Conservation (phyloP, 2,329 filamentous ascomycete species). For the Geosmithia putterillii region DNA sequence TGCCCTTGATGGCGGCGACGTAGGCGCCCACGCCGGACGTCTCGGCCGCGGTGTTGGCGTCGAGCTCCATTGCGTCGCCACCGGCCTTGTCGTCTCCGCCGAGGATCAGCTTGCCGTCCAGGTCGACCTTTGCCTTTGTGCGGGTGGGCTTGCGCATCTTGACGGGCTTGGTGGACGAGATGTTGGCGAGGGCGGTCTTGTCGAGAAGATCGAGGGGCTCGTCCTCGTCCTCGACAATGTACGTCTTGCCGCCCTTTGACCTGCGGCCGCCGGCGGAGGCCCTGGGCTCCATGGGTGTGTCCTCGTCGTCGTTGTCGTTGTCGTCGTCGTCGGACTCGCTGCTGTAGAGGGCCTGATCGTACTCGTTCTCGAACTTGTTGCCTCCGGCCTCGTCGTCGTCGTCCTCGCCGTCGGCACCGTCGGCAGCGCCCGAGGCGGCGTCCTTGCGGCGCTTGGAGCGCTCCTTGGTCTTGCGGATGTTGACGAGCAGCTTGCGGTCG, state of each 20-base stretch:
- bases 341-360: slow-evolving; percentile 87
- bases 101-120: slow-evolving; percentile 73
- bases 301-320: slow-evolving; percentile 47
- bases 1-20: slow-evolving; percentile 55
- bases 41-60: slow-evolving; percentile 44
- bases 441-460: slow-evolving; percentile 84
- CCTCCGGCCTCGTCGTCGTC: slow-evolving; percentile 32
- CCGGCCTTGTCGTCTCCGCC: slow-evolving; percentile 40
- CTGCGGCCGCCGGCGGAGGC: slow-evolving; percentile 31
- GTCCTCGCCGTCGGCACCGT: slow-evolving; percentile 44
- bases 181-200: slow-evolving; percentile 78
- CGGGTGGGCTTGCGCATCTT: slow-evolving; percentile 44
- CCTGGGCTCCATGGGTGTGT: background rate
- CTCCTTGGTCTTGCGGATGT: slow-evolving; percentile 92
- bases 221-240: slow-evolving; percentile 88
- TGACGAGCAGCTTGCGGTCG: slow-evolving; percentile 80
- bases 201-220: slow-evolving; percentile 92
- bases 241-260: slow-evolving; percentile 54
- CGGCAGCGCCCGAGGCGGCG: slow-evolving; percentile 42
- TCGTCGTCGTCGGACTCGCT: slow-evolving; percentile 48
- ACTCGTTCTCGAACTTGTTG: slow-evolving; percentile 74
- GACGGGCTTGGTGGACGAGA: slow-evolving; percentile 77
- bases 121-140: slow-evolving; percentile 55
- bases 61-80: slow-evolving; percentile 49
- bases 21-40: slow-evolving; percentile 53